phyloP scores from a whole-genome alignment of 495 filamentous ascomycete genomes.

The Pseudevernia furfuracea region DNA sequence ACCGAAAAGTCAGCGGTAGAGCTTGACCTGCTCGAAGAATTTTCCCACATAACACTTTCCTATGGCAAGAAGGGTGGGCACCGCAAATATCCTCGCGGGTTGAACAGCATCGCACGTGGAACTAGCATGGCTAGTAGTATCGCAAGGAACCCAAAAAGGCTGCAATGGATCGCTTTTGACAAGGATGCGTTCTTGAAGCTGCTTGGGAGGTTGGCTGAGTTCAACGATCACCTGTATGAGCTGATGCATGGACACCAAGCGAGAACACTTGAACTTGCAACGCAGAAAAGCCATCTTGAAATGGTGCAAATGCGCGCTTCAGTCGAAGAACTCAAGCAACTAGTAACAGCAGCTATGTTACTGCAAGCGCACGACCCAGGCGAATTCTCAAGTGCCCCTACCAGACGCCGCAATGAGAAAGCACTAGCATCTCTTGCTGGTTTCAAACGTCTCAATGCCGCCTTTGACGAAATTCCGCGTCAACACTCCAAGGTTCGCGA shows the following conservation, averaged over 20 bases:
- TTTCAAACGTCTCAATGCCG: conserved; percentile 14
- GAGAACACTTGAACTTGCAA: conserved; percentile 6
- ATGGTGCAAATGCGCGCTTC: conserved; percentile 10
- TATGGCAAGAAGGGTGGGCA: conserved; percentile 8
- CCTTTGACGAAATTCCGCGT: neutral
- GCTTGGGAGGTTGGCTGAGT: conserved; percentile 16
- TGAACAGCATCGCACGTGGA: conserved; percentile 6
- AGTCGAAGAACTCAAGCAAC: conserved; percentile 9
- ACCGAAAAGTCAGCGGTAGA: neutral
- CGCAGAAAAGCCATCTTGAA: conserved; percentile 4
- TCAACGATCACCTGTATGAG: conserved; percentile 19
- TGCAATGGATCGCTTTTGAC: conserved; percentile 22
- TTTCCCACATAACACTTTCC: conserved; percentile 4
- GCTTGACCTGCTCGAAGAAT: conserved; percentile 15
- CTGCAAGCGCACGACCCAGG: neutral
- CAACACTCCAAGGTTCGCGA: neutral
- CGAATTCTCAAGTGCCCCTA: neutral
- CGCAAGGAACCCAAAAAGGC: conserved; percentile 16
- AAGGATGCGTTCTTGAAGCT: conserved; percentile 17
- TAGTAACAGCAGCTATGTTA: conserved; percentile 11
- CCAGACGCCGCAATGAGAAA: conserved; percentile 8
- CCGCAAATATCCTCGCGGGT: neutral
- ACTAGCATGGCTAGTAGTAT: conserved; percentile 7
- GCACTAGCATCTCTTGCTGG: conserved; percentile 10
- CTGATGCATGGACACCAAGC: conserved; percentile 17